Evolutionary conservation across 495 filamentous ascomycete species (phyloP), one percentile per base, ranked within the genome.

Genomic region (Talaromyces ruber): DNA sequence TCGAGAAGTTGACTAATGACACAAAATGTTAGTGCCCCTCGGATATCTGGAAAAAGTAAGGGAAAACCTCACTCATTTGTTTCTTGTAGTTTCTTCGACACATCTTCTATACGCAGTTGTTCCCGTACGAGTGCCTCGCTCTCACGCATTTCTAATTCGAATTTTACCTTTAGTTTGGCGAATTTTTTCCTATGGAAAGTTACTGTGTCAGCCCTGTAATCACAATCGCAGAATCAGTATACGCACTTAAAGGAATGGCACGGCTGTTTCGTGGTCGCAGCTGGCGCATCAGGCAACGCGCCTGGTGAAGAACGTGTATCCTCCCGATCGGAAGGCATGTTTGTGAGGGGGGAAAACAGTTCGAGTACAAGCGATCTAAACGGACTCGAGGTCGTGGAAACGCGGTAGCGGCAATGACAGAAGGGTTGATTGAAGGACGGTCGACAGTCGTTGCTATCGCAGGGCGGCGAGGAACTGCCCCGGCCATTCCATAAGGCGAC

Each of bases 111-210:
- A 62, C 89, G 86, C 70, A 89, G 83, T 70, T 94, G 92, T 39
- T 90, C 83, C 60, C 81, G 83, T 71, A 89, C 91, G 43, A 96
- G 79, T 39, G 80, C 79, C 68, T 95, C 90, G 66, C 86, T 92
- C 56, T 89, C 85, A 56, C 84, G 82, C 85, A 93, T 92, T 67
- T 83, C 84, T 50, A 87, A 81, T 66, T 97, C 92, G 66, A 97
- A 98, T 43, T 83, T 81, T 67, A 91, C 79, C 68, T 89, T 88
- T 78, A 96, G 86, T 77, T 98, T 98, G 60, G 90, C 86, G 74
- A 93, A 98, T 77, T 98, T 98, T 76, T 95, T 97, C 76, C 91
- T 93, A 29, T 14, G 28, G 14, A 54, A 53, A 3, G 16, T 54
- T 6, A 29, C 6, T 54, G 2, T 11, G 5, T 12, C 11, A 52